These are phyloP conservation scores for Handroanthus guayacan DNA, from an alignment of 257 asterid species.

Conservation along the genomic window DNA sequence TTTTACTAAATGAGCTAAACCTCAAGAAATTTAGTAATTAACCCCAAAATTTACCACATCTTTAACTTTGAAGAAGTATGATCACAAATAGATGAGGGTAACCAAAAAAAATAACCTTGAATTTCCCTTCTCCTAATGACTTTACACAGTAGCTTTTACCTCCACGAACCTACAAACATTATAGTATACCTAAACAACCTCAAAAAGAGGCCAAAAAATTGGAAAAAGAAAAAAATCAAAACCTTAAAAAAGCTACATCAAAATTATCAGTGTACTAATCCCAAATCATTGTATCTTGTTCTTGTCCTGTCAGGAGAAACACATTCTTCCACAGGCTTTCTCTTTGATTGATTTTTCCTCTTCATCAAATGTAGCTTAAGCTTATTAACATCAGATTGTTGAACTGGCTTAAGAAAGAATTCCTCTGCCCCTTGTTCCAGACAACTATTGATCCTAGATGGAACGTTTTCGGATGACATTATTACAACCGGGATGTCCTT, in stretches of 20 bases:
- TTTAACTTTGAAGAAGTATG: no score
- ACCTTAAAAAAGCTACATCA: background rate
- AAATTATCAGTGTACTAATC: constrained; percentile 27
- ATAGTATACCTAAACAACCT: background rate
- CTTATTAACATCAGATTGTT: constrained; percentile 60
- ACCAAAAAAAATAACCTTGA: no score
- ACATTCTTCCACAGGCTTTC: constrained; percentile 48
- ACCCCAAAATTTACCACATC: no score
- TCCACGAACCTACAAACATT: no score
- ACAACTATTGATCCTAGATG: constrained; percentile 67
- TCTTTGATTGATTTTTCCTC: constrained; percentile 28
- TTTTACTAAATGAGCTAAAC: no score
- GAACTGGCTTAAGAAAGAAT: constrained; percentile 69
- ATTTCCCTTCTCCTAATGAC: no score
- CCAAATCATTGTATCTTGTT: constrained; percentile 48
- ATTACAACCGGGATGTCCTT: constrained; percentile 77
- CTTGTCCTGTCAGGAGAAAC: constrained; percentile 55
- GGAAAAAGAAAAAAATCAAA: background rate
- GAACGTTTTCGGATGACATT: constrained; percentile 74
- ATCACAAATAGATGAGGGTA: no score
- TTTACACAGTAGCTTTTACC: no score
- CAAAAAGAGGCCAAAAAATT: background rate
- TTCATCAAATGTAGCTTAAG: constrained; percentile 58
- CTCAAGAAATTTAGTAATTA: no score
- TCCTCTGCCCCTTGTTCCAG: constrained; percentile 73